These are phyloP conservation scores for Chlorella variabilis DNA, from an alignment of 163 green algal species.

Conservation along the genomic window DNA sequence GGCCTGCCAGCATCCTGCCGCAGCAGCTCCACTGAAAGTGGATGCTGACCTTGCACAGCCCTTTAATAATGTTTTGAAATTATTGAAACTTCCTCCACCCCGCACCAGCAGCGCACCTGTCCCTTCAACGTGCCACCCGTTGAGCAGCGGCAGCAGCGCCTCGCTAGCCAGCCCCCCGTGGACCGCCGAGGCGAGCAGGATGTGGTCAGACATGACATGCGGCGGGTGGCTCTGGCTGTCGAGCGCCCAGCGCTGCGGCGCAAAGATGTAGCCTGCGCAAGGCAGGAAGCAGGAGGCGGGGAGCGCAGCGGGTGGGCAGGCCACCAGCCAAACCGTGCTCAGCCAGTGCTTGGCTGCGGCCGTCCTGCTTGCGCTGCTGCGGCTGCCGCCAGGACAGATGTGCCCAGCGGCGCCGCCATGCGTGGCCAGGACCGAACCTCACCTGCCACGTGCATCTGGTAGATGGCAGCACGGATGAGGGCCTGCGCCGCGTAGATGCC, in stretches of 20 bases:
- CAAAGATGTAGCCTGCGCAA: slow-evolving; percentile 30
- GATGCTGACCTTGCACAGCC: no score
- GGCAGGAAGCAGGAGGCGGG: neutral
- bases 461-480: neutral
- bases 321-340: no score
- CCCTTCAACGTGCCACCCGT: neutral
- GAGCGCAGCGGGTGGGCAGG: no score
- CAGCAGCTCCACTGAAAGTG: neutral
- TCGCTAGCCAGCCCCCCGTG: slow-evolving; percentile 39
- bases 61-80: no score
- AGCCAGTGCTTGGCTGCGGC: no score
- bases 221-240: slow-evolving; percentile 22
- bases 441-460: slow-evolving; percentile 34
- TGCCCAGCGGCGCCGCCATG: no score
- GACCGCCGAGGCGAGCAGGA: slow-evolving; percentile 41
- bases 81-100: no score
- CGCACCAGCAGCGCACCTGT: neutral
- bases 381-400: no score
- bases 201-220: slow-evolving; percentile 56
- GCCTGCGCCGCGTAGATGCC: slow-evolving; percentile 19
- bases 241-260: neutral
- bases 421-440: no score
- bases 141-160: slow-evolving; percentile 24
- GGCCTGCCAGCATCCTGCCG: neutral
- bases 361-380: neutral